Evolutionary conservation across 257 asterid species (phyloP), one percentile per base, ranked within the genome.

Genomic region (Cinchona pubescens): DNA sequence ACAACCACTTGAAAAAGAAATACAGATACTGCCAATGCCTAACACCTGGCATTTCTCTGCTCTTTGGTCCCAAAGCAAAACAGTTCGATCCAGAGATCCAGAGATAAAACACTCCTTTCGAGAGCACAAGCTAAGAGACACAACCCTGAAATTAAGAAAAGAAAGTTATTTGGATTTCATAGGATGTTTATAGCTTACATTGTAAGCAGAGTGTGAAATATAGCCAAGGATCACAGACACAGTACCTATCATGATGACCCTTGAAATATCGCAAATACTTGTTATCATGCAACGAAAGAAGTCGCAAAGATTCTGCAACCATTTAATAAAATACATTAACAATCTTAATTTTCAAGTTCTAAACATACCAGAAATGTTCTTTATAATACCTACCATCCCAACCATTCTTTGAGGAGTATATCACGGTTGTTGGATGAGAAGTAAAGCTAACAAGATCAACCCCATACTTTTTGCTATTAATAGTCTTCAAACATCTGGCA

Each of bases 31-130:
- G 63, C 38, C 37, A 67, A 8, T 64, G 71, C 30, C 71, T 77
- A n/a, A 74, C 69, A 94, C 98, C 97, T 95, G 99, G 79, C 98
- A 95, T 81, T 91, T 95, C 73, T 95, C 99, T 55, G 96, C 93
- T 88, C 97, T 87, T 88, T 92, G 97, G 79, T 95, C 98, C 99
- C 99, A 95, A 59, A 95, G 97, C 82, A 95, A 81, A 81, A 95
- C 98, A 29, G 97, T 91, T 72, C 91, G 90, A 79, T 92, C 96
- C 71, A 91, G 89, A 51, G 97, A 92, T 45, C 99, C 99, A 81
- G 99, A 95, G 49, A 95, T 87, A 80, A 95, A 92, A 84, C 94
- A 87, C 56, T 95, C 98, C 77, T 83, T 92, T 64, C 91, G 85
- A 67, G 94, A 83, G 85, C 98, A 88, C 64, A 92, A 87, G 81